Conservation (phyloP, 75 land plant genomes). For the Sequoia sempervirens region DNA sequence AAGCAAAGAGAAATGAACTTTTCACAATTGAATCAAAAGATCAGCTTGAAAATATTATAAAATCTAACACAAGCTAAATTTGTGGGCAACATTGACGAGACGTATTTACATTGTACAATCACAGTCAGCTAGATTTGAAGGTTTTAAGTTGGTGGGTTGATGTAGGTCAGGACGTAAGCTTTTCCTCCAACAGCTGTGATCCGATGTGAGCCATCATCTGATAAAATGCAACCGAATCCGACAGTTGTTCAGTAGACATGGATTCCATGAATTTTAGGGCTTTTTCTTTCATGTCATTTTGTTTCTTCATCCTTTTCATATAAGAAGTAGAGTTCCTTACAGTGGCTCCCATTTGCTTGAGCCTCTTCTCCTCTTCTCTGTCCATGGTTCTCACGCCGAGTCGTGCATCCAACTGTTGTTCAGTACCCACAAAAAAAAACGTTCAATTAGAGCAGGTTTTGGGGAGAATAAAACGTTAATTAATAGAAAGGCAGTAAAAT, state of each 20-base stretch:
- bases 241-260: constrained; percentile 44
- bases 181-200: constrained; percentile 41
- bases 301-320: constrained; percentile 30
- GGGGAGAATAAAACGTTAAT: not conserved
- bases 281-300: constrained; percentile 27
- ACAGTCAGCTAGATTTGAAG: not conserved
- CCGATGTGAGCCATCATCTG: constrained; percentile 49
- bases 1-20: no score
- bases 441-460: not conserved
- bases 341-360: constrained; percentile 90
- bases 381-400: constrained; percentile 32
- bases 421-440: no score
- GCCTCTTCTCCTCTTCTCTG: constrained; percentile 66
- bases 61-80: no score
- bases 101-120: no score
- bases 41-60: no score
- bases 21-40: no score
- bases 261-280: constrained; percentile 37
- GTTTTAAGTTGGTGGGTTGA: not conserved
- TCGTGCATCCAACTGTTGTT: not conserved
- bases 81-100: no score
- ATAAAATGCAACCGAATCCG: constrained; percentile 48
- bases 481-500: not conserved
- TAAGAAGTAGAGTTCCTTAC: constrained; percentile 65
- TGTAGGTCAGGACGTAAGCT: constrained; percentile 6